Base-by-base conservation (phyloP, 1,284 basidiomycete genomes). In the Sparassis latifolia region DNA sequence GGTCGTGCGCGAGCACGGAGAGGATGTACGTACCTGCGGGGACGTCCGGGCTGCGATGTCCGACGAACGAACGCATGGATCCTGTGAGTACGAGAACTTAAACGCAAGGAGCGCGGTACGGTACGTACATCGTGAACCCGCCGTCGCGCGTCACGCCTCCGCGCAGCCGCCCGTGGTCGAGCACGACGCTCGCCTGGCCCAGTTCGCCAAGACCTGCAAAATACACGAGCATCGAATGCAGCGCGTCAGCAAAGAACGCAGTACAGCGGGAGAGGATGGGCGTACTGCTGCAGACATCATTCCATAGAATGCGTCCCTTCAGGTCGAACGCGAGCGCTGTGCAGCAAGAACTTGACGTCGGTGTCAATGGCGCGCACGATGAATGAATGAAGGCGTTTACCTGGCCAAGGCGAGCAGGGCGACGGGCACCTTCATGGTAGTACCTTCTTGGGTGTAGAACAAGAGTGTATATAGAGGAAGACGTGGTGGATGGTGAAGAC, bases 1-100 rank as follows among this genome's bases (percentile, higher is more conserved):
- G 70, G 61, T 88, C 80, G 62, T 80, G 84, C 2, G 85, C 71
- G 32, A 77, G 53, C 5, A 89, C 78, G 3, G 82, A 83, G 35
- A 89, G 72, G 29, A 87, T 61, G 58, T 89, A 86, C 10, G 76
- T 80, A 38, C 87, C 87, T 10, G 70, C 63, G 31, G 76, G 72
- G 42, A 89, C 82, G 57, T 80, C 75, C 44, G 78, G 76, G 67
- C 87, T 89, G 45, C 2, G 29, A 5, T n/a, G 7, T 7, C 31
- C 20, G 39, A 28, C 27, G 39, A 45, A 35, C 52, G 44, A 59
- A 54, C 45, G 48, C 49, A 45, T 47, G 48, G 40, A 47, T 60
- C 35, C 35, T 38, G 35, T 38, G 35, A 38, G n/a, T 46, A 44
- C 41, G 33, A 41, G 47, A 44, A 47, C 32, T 20, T 20, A 20